Evolutionary conservation across 768 basidiomycete genomes (phyloP).

Genomic region (Dictyophora rubrovolvata): DNA sequence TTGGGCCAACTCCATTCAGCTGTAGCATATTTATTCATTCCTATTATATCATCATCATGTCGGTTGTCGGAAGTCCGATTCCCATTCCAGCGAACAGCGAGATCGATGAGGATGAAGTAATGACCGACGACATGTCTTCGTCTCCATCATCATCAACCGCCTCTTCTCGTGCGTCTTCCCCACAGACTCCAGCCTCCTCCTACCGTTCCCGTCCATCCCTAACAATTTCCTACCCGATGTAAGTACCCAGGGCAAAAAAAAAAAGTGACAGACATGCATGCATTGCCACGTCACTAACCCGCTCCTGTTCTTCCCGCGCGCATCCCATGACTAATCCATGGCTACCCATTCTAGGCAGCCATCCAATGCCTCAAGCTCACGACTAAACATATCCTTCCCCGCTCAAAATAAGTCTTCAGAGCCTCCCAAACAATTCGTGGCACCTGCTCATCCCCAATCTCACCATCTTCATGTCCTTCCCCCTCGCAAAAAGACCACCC

Average conservation of each 20-base stretch:
- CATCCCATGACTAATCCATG: background rate
- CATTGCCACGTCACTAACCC: background rate
- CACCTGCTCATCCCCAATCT: slow-evolving; percentile 79
- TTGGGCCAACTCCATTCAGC: too few species aligned
- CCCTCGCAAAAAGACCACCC: slow-evolving; percentile 76
- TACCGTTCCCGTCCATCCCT: background rate
- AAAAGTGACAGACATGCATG: background rate
- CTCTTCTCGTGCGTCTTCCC: background rate
- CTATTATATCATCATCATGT: background rate
- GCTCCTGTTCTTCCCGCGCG: background rate
- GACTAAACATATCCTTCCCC: background rate
- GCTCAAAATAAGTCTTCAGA: background rate
- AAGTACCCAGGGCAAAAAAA: background rate
- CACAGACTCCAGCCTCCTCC: background rate
- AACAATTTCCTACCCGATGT: background rate
- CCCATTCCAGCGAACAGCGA: background rate
- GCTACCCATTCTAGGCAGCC: background rate
- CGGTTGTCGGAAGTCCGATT: background rate
- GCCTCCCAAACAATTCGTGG: slow-evolving; percentile 14
- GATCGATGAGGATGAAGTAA: background rate
- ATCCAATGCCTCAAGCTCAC: background rate
- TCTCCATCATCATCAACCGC: background rate
- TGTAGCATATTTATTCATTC: background rate
- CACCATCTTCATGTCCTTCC: slow-evolving; percentile 83
- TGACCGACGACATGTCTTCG: background rate